Percentiles rank a stretch among this genome's conserved stretches.
Conservation (phyloP, 805 yeast genomes). For the Nakazawaea sp. region DNA sequence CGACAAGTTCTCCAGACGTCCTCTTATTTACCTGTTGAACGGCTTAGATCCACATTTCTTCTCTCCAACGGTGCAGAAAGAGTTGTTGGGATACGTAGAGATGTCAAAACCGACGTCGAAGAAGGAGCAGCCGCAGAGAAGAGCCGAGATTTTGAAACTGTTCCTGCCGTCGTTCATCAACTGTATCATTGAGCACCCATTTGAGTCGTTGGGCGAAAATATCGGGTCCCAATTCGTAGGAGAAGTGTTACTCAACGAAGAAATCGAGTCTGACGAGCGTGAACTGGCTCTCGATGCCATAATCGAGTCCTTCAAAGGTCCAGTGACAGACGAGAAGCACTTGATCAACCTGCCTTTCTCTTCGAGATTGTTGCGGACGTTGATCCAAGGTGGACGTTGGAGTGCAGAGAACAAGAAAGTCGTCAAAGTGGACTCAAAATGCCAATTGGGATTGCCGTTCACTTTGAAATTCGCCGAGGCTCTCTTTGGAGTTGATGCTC, state of each 20-base stretch:
- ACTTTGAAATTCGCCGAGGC: slow-evolving; percentile 43
- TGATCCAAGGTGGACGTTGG: slow-evolving; percentile 85
- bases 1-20: slow-evolving; percentile 82
- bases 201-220: slow-evolving; percentile 53
- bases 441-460: slow-evolving; percentile 51
- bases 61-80: slow-evolving; percentile 58
- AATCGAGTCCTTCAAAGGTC: slow-evolving; percentile 56
- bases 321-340: slow-evolving; percentile 59
- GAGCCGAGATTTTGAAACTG: slow-evolving; percentile 55
- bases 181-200: slow-evolving; percentile 42
- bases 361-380: slow-evolving; percentile 63
- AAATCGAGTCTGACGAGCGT: slow-evolving; percentile 29
- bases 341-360: slow-evolving; percentile 67
- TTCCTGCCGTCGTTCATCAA: slow-evolving; percentile 63
- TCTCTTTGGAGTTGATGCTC: slow-evolving; percentile 41
- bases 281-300: slow-evolving; percentile 48
- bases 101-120: slow-evolving; percentile 68
- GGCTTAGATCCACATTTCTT: slow-evolving; percentile 82
- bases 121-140: slow-evolving; percentile 74
- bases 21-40: slow-evolving; percentile 71
- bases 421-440: slow-evolving; percentile 33
- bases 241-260: slow-evolving; percentile 60
- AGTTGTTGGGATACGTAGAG: slow-evolving; percentile 52
- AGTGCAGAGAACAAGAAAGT: slow-evolving; percentile 53
- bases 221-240: slow-evolving; percentile 79